phyloP scores from a whole-genome alignment of 805 yeast genomes.

The Tetrapisispora iriomotensis region DNA sequence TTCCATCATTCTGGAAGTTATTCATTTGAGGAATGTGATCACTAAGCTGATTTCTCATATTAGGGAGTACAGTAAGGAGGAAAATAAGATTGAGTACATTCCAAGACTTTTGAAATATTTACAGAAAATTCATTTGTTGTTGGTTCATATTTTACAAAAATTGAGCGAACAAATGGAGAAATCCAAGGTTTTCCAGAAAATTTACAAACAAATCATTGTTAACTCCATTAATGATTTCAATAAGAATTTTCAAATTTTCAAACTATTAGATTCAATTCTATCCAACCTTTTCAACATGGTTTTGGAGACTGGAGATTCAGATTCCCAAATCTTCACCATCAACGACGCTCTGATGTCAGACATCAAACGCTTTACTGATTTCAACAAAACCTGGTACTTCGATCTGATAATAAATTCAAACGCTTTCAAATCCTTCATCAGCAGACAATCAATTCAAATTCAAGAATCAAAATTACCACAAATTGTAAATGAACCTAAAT shows the following conservation, averaged over 20 bases:
- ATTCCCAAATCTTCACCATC: conserved; percentile 7
- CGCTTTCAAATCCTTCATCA: conserved; percentile 8
- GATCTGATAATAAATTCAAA: conserved; percentile 4
- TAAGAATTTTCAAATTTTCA: conserved; percentile 14
- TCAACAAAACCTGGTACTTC: conserved; percentile 9
- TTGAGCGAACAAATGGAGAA: conserved; percentile 1
- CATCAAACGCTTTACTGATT: conserved; percentile 11
- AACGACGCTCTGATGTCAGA: conserved; percentile 5
- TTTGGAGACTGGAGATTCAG: conserved; percentile 8
- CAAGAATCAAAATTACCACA: not conserved
- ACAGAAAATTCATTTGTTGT: not conserved
- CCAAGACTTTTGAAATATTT: not conserved
- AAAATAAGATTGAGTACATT: not conserved
- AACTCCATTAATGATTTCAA: conserved; percentile 15
- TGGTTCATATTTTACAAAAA: not conserved
- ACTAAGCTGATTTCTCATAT: not conserved
- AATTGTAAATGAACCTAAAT: not conserved
- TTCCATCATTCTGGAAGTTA: not conserved
- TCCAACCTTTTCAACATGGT: conserved; percentile 7
- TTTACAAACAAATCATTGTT: conserved; percentile 12
- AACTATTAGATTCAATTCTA: conserved; percentile 8
- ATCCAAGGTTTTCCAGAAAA: not conserved
- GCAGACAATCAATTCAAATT: not conserved
- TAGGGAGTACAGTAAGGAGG: not conserved
- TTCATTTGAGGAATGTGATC: not conserved